Evolutionary conservation across 176 grass and related monocot species (phyloP).

Genomic region (Dactylis glomerata): DNA sequence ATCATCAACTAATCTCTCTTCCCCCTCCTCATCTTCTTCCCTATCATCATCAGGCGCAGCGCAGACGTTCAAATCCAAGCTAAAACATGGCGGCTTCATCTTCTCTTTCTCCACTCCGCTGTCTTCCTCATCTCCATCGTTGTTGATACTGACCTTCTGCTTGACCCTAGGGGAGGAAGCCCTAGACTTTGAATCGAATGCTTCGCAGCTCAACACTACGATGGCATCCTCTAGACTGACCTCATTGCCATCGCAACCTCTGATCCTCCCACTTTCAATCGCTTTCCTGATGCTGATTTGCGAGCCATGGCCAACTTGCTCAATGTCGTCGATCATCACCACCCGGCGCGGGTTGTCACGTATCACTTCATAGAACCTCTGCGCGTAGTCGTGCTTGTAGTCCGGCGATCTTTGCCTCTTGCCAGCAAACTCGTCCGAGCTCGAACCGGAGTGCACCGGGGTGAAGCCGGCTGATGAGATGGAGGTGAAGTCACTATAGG

Average conservation of each 20-base stretch:
- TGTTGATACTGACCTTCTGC: slow-evolving; percentile 22
- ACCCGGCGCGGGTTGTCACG: slow-evolving; percentile 53
- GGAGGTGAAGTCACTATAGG: slow-evolving; percentile 31
- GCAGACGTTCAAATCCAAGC: slow-evolving; percentile 77
- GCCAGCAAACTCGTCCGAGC: slow-evolving; percentile 21
- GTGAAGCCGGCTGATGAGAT: slow-evolving; percentile 33
- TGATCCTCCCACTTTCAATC: slow-evolving; percentile 40
- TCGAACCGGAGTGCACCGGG: slow-evolving; percentile 31
- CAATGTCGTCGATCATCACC: slow-evolving; percentile 59
- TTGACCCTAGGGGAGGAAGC: slow-evolving; percentile 43
- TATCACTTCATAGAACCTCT: slow-evolving; percentile 40
- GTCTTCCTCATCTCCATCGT: slow-evolving; percentile 24
- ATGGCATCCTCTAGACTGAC: slow-evolving; percentile 56
- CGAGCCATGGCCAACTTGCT: slow-evolving; percentile 40
- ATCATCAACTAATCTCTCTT: slow-evolving; percentile 17
- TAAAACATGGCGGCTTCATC: slow-evolving; percentile 21
- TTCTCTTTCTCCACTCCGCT: slow-evolving; percentile 13
- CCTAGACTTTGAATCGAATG: slow-evolving; percentile 37
- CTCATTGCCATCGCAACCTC: slow-evolving; percentile 35
- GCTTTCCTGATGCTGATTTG: slow-evolving; percentile 39
- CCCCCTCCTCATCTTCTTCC: background rate
- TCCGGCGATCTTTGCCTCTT: slow-evolving; percentile 52
- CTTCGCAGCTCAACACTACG: slow-evolving; percentile 64
- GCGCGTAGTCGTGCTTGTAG: background rate
- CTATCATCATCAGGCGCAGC: slow-evolving; percentile 8